Conservation (phyloP, 1,284 basidiomycete species). For the Pseudozyma thailandica region DNA sequence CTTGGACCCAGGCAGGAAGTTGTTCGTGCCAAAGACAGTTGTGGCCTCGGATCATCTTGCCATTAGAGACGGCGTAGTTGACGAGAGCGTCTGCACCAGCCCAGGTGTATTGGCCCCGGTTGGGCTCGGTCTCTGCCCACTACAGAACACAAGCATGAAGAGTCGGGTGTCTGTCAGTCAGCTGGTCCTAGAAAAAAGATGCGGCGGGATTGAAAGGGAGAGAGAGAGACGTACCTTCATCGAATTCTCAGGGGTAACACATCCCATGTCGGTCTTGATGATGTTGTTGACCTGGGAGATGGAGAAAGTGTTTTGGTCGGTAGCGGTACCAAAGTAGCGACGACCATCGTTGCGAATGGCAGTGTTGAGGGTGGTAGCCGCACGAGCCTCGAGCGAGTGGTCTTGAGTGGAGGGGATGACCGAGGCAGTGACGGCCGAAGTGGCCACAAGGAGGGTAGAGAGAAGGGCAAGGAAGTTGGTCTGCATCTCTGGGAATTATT, state of each 20-base stretch:
- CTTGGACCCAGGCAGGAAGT: slow-evolving; percentile 14
- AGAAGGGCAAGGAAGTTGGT: slow-evolving; percentile 25
- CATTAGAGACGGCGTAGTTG: slow-evolving; percentile 21
- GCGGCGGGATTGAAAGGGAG: neutral
- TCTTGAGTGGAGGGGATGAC: slow-evolving; percentile 8
- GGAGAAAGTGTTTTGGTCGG: slow-evolving; percentile 9
- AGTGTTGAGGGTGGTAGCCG: slow-evolving; percentile 14
- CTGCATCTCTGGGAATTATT: slow-evolving; percentile 14
- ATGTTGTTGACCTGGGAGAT: slow-evolving; percentile 5
- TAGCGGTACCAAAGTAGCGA: slow-evolving; percentile 13
- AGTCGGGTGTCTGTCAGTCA: too few species aligned
- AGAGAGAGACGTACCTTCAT: slow-evolving; percentile 8
- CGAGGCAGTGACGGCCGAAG: slow-evolving; percentile 11
- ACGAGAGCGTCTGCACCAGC: slow-evolving; percentile 19
- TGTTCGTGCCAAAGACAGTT: slow-evolving; percentile 27
- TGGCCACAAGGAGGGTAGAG: slow-evolving; percentile 6
- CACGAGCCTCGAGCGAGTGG: slow-evolving; percentile 6
- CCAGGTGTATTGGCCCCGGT: slow-evolving; percentile 15
- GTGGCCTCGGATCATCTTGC: slow-evolving; percentile 26
- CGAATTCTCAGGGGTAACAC: slow-evolving; percentile 23
- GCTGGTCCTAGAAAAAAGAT: too few species aligned
- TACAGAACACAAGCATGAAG: too few species aligned
- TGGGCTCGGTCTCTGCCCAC: slow-evolving; percentile 25
- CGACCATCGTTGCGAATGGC: slow-evolving; percentile 6
- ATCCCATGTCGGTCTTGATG: slow-evolving; percentile 17